These are phyloP conservation scores for apple (Malus domestica) DNA, from an alignment of 306 rosid species.

Conservation along the genomic window ASM211411v1 NC_041790.1:33361001-33361500, in stretches of 20 bases:
- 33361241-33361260: neutral
- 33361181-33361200: neutral
- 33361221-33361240: neutral
- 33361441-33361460: neutral
- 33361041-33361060: constrained; percentile 1
- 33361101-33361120: constrained; percentile 3
- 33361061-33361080: constrained; percentile 2
- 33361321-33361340: neutral
- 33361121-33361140: neutral
- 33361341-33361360: constrained; percentile 16
- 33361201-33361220: neutral
- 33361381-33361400: neutral
- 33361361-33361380: neutral
- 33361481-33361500: neutral
- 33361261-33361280: neutral
- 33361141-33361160: neutral
- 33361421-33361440: neutral
- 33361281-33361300: neutral
- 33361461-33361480: neutral
- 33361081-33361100: constrained; percentile 1
- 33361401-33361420: neutral
- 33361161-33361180: neutral
- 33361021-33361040: neutral
- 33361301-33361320: constrained; percentile 4
- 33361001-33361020: neutral